Evolutionary conservation across 768 basidiomycete genomes (phyloP), one percentile per base, ranked within the genome.

Genomic region (Chalciporus sphaerocephalus): DNA sequence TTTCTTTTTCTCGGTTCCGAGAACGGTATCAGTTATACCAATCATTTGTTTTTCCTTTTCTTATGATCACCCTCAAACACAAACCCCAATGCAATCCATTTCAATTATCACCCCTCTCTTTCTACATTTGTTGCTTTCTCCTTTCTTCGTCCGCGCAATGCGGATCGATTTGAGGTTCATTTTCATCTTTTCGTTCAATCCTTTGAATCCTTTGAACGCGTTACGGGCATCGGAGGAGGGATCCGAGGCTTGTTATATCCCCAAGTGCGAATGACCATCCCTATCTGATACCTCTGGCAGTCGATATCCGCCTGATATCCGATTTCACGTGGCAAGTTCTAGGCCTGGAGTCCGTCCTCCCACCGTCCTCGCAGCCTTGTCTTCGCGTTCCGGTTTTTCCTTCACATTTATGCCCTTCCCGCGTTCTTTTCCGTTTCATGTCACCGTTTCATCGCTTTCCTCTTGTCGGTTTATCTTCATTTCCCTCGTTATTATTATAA

Each of bases 11-110:
- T 40, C 35, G 36, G 22, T 34, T 40, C 12, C 48, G 21, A 45
- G 24, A 32, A 50, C n/a, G 56, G 53, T 59, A 48, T 50, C 32
- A 38, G 43, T 25, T 36, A 54, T 55, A 55, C 56, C 59, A 46
- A 45, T 44, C 52, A 3, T 50, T 60, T 39, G 30, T 17, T 47
- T 42, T 40, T 11, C 17, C 15, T 5, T 18, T 22, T 32, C 24
- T n/a, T 32, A 32, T 32, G 30, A 32, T 32, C 15, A 32, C 30
- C 30, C 30, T 32, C 30, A 32, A 32, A 32, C 30, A 32, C 24
- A 25, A 25, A 25, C 24, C 24, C 24, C 24, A 25, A 25, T 25
- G 15, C 6, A 32, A n/a, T 9, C 15, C 15, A 2, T 15, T 32
- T 13, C 28, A 28, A 28, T 28, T 13, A 10, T 40, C 5, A 16